Base-by-base conservation (phyloP, 1,284 basidiomycete species). In the Coriolopsis trogii region DNA sequence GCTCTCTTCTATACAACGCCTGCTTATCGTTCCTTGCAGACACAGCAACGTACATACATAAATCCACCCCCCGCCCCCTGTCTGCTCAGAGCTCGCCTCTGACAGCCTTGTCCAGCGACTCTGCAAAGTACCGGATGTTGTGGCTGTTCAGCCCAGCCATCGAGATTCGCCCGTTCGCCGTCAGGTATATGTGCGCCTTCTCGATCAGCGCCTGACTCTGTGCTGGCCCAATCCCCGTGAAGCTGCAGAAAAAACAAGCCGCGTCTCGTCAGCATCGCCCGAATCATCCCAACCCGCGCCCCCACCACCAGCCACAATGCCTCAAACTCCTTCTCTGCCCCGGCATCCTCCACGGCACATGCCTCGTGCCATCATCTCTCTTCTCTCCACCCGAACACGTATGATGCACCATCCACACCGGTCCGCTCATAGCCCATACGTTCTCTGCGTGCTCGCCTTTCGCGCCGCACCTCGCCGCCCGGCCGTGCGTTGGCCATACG, bases 141-240 rank as follows among this genome's bases (percentile, higher is more conserved):
- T 76, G 64, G 46, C 75, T 80, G 73, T 89, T 93, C 67, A 93
- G 68, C 29, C 88, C 89, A 15, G 91, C 89, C 89, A 94, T 93
- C 63, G 86, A 92, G 63, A 95, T 94, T 41, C 93, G 78, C 49
- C 92, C 91, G 66, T 93, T 94, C 54, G 67, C 73, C 10, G 93
- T 95, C 76, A 98, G 75, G 72, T 98, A 98, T 51, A 98, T 80
- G 68, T 96, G 94, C 48, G 82, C 85, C 67, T 87, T 83, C 53
- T 91, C 85, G 23, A 84, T 78, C 70, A 98, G 69, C 49, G 76
- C 78, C 67, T 86, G 77, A 70, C 87, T 87, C 72, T 95, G 91
- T 26, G 71, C 75, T 8, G 77, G 67, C 42, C 71, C 82, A 66
- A 94, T 75, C 31, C 92, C 91, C 41, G 92, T 93, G 73, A 89